These are phyloP conservation scores for Cyclostephanos tholiformis DNA, from an alignment of 108 stramenopile genomes.

Conservation along the genomic window DNA sequence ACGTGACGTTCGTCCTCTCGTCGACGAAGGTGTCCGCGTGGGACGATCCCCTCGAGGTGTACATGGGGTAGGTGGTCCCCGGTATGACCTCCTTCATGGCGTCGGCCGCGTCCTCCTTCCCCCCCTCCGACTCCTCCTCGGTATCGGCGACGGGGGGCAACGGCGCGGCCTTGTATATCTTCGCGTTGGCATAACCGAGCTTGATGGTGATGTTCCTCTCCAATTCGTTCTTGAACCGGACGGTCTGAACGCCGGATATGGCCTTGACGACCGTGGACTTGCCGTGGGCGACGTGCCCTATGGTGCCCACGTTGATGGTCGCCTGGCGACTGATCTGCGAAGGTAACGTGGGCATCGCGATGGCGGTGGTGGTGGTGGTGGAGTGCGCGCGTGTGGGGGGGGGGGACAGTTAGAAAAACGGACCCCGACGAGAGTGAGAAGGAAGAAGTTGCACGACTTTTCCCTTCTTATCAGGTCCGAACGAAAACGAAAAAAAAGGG, in stretches of 20 bases:
- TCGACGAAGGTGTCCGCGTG: conserved; percentile 94
- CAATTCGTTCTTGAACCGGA: conserved; percentile 99
- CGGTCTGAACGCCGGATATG: conserved; percentile 99
- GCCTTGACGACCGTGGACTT: conserved; percentile 99
- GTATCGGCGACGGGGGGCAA: conserved; percentile 31
- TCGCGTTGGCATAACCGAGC: conserved; percentile 99
- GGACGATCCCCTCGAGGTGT: conserved; percentile 91
- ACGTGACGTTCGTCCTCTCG: conserved; percentile 73
- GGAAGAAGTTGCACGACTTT: no score
- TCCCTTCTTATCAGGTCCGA: no score
- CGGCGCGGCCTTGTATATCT: conserved; percentile 95
- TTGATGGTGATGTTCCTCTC: conserved; percentile 99
- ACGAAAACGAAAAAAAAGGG: no score
- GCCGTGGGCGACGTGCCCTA: conserved; percentile 99
- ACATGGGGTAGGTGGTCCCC: conserved; percentile 70
- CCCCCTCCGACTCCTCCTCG: conserved; percentile 47
- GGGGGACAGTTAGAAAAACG: conserved; percentile 11
- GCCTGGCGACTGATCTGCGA: conserved; percentile 96
- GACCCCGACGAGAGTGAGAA: no score
- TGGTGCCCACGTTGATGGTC: conserved; percentile 99
- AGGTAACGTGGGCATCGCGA: background rate
- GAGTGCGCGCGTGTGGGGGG: background rate
- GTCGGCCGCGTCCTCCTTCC: conserved; percentile 44
- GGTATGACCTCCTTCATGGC: conserved; percentile 30
- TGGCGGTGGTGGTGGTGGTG: background rate